Evolutionary conservation across 1,284 basidiomycete species (phyloP).

Genomic region (Thelephora terrestris): DNA sequence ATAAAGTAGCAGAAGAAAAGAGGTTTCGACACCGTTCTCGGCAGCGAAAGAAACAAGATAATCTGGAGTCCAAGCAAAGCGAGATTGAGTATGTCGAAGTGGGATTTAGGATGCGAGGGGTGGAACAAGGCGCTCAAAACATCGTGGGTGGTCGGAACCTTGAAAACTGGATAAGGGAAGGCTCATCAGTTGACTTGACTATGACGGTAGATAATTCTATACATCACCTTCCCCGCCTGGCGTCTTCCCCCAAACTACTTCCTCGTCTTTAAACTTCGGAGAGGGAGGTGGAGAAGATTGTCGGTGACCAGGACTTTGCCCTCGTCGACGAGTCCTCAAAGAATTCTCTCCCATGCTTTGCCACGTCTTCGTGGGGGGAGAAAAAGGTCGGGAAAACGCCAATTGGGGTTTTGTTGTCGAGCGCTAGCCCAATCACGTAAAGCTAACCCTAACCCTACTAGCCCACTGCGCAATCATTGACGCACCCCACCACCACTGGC

Average conservation of each 20-base stretch:
- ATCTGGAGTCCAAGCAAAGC: constrained; percentile 73
- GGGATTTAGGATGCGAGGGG: constrained; percentile 83
- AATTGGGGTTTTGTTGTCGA: not conserved
- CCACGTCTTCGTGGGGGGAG: not conserved
- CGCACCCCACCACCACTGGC: not conserved
- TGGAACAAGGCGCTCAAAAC: constrained; percentile 88
- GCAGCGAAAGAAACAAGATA: constrained; percentile 61
- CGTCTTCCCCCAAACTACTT: constrained; percentile 83
- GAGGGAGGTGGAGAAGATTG: not conserved
- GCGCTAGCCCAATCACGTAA: not conserved
- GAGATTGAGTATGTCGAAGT: constrained; percentile 84
- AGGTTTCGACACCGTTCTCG: constrained; percentile 40
- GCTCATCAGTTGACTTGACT: too few species aligned
- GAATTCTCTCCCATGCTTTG: not conserved
- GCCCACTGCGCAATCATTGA: not conserved
- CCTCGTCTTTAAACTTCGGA: constrained; percentile 26
- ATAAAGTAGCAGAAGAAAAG: constrained; percentile 86
- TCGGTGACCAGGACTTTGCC: not conserved
- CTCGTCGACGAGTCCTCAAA: not conserved
- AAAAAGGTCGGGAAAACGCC: not conserved
- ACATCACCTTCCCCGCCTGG: constrained; percentile 69
- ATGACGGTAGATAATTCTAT: not conserved
- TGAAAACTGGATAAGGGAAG: constrained; percentile 57
- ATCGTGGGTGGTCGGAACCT: constrained; percentile 92
- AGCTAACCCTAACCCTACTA: not conserved